Conservation (phyloP, 2,329 filamentous ascomycete species). For the Colletotrichum caudatum region DNA sequence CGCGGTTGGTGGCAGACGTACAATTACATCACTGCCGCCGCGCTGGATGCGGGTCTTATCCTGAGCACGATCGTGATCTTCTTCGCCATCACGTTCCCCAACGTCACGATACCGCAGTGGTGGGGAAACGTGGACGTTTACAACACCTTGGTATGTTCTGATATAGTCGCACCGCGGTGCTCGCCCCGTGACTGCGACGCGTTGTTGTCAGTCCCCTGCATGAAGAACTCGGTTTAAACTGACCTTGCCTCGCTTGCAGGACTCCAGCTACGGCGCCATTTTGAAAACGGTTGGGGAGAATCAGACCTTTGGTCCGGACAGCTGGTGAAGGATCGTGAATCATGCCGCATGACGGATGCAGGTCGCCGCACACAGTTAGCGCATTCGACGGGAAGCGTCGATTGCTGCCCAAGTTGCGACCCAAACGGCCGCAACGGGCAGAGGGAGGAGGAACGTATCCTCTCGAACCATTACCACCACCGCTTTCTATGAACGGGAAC, state of each 20-base stretch:
- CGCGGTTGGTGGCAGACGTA: slow-evolving; percentile 69
- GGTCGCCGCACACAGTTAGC: slow-evolving; percentile 32
- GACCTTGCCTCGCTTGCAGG: slow-evolving; percentile 38
- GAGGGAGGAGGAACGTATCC: neutral
- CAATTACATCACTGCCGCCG: slow-evolving; percentile 56
- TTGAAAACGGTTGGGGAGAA: slow-evolving; percentile 44
- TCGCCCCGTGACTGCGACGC: neutral
- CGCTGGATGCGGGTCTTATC: slow-evolving; percentile 55
- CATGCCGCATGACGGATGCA: slow-evolving; percentile 24
- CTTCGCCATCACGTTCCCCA: slow-evolving; percentile 49
- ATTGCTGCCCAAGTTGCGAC: slow-evolving; percentile 39
- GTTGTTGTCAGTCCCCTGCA: neutral
- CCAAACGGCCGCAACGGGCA: neutral
- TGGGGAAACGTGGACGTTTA: slow-evolving; percentile 65
- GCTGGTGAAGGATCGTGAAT: slow-evolving; percentile 46
- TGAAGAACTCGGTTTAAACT: neutral
- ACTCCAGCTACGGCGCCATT: slow-evolving; percentile 44
- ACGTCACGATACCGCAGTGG: slow-evolving; percentile 55
- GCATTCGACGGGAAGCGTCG: neutral
- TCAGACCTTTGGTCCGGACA: slow-evolving; percentile 49
- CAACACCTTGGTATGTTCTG: slow-evolving; percentile 47
- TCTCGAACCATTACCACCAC: neutral
- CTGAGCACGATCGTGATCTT: slow-evolving; percentile 51
- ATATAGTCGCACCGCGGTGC: neutral
- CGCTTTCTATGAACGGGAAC: neutral